Evolutionary conservation across 2,329 filamentous ascomycete genomes (phyloP).

Genomic region (Aspergillus sp.): DNA sequence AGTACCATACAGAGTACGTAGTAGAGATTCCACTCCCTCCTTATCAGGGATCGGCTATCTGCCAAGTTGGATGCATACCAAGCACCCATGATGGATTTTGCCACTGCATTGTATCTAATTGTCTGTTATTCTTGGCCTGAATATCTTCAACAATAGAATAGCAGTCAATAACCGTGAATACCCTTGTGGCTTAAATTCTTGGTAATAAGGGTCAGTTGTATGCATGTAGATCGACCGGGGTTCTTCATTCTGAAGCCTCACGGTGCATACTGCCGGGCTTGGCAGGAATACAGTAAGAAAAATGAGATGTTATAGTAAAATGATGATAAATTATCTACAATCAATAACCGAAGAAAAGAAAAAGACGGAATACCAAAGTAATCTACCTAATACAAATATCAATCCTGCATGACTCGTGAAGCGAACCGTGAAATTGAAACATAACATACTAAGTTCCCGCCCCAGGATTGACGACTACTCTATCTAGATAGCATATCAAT

Average conservation of each 20-base stretch:
- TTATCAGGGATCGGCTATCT: slow-evolving; percentile 2
- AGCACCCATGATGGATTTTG: not conserved
- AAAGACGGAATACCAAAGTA: not conserved
- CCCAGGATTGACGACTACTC: not conserved
- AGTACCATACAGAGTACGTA: not conserved
- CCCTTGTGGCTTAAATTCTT: not conserved
- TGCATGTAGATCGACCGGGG: not conserved
- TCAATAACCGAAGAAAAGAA: not conserved
- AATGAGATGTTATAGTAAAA: not conserved
- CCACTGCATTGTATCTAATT: too few species aligned
- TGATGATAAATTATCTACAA: not conserved
- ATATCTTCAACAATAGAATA: not conserved
- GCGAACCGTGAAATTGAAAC: not conserved
- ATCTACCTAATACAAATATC: not conserved
- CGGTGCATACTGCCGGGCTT: not conserved
- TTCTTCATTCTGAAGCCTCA: not conserved
- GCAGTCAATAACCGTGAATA: not conserved
- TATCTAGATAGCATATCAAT: not conserved
- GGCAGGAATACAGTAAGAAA: not conserved
- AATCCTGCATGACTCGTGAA: not conserved
- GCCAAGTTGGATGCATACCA: not conserved
- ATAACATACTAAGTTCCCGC: not conserved
- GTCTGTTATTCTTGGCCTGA: not conserved
- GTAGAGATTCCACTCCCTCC: not conserved
- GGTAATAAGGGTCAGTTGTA: not conserved